Evolutionary conservation across 768 basidiomycete genomes (phyloP), one percentile per base, ranked within the genome.

Genomic region (Filobasidium floriforme): DNA sequence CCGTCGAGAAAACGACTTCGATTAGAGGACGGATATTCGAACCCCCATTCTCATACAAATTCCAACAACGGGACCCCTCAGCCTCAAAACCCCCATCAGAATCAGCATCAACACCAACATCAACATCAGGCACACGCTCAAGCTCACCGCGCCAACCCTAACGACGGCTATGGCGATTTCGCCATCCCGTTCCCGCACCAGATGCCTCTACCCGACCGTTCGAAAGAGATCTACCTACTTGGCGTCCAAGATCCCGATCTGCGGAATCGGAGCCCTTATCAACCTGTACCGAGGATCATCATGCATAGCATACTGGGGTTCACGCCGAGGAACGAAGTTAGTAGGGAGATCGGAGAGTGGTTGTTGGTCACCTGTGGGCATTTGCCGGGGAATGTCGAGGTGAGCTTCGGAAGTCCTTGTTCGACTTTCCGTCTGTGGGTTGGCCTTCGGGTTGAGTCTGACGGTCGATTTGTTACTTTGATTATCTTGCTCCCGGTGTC

Each of bases 221-320:
- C 54, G 7, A 57, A 57, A 28, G 1, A 6, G 7, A 24, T 57
- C 19, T 57, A 57, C 54, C 54, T 57, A 6, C 3, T n/a, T 6
- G 22, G 24, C 14, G 7, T 57, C 12, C 12, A 24, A 19, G 24
- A 57, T 7, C 54, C 54, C 6, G 22, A 7, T 4, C 12, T 24
- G 6, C 24, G 26, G 12, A 18, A 52, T 1, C 28, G 41, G 9
- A 29, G 41, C 6, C 55, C 62, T 1, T 57, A 68, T 55, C 55
- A 61, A n/a, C 67, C 67, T 5, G 24, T 29, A 9, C 67, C 67
- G 2, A 63, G 67, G 7, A 28, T 68, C n/a, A 40, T 60, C 6
- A 68, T 68, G 67, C 24, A 60, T 19, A 75, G 73, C 1, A 70
- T 76, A 60, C 76, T 78, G 60, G 74, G 74, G n/a, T 72, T 76